Evolutionary conservation across 2,329 filamentous ascomycete genomes (phyloP).

Genomic region (Monosporascus sp.): DNA sequence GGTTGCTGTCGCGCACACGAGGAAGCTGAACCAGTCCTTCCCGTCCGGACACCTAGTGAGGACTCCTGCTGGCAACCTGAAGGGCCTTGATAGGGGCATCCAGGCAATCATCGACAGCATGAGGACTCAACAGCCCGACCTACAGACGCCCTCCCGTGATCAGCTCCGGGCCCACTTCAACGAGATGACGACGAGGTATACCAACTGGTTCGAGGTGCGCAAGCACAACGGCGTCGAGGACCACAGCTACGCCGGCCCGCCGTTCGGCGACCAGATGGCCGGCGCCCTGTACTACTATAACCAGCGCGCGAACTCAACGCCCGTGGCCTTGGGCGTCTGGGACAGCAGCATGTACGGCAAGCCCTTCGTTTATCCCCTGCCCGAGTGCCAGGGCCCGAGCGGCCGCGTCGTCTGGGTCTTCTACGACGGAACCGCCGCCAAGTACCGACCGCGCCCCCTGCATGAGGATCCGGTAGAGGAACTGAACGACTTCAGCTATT

Average conservation of each 20-base stretch:
- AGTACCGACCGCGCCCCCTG: background rate
- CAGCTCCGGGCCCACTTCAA: background rate
- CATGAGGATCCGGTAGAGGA: background rate
- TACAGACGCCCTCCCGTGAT: background rate
- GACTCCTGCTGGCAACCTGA: background rate
- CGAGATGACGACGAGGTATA: background rate
- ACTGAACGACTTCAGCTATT: too few species aligned
- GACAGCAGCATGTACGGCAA: background rate
- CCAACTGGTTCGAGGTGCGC: background rate
- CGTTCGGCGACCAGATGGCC: background rate
- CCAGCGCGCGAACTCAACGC: background rate
- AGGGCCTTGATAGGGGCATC: background rate
- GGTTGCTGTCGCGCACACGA: background rate
- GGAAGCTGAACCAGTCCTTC: conserved; percentile 2
- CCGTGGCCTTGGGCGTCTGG: background rate
- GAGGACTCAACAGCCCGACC: background rate
- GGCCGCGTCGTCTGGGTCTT: conserved; percentile 2
- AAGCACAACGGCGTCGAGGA: background rate
- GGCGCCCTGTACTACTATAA: background rate
- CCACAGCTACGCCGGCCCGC: background rate
- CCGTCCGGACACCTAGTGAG: conserved; percentile 3
- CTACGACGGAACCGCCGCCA: background rate
- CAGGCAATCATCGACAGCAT: conserved; percentile 3
- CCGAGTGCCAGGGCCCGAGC: background rate
- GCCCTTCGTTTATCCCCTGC: background rate